These are phyloP conservation scores for Zygosaccharomyces kombuchaensis DNA, from an alignment of 805 yeast genomes.

Conservation along the genomic window DNA sequence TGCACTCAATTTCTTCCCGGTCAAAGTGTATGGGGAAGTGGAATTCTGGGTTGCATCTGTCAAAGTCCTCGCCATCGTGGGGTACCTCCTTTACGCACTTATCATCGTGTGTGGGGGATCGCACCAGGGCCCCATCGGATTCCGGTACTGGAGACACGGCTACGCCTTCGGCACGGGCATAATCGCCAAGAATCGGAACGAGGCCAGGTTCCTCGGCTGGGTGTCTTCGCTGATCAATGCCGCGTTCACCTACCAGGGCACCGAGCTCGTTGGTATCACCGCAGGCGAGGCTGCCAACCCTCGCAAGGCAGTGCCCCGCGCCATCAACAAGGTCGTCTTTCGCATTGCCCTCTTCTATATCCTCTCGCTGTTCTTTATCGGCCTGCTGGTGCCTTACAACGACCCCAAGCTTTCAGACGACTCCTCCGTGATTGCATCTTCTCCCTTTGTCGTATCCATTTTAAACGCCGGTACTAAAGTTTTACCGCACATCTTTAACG, in stretches of 20 bases:
- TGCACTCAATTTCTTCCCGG: slow-evolving; percentile 47
- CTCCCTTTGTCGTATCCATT: slow-evolving; percentile 68
- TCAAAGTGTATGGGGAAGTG: slow-evolving; percentile 50
- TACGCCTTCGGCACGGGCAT: slow-evolving; percentile 66
- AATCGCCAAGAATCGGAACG: slow-evolving; percentile 37
- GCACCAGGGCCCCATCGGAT: slow-evolving; percentile 53
- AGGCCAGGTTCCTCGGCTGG: slow-evolving; percentile 52
- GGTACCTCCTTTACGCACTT: slow-evolving; percentile 50
- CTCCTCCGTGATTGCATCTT: slow-evolving; percentile 44
- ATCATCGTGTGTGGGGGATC: slow-evolving; percentile 57
- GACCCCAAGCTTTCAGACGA: slow-evolving; percentile 43
- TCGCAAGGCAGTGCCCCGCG: slow-evolving; percentile 63
- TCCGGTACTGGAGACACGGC: slow-evolving; percentile 62
- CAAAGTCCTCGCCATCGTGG: slow-evolving; percentile 51
- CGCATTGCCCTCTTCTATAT: slow-evolving; percentile 62
- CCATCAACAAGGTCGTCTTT: slow-evolving; percentile 59
- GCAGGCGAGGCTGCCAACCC: slow-evolving; percentile 63
- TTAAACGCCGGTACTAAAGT: slow-evolving; percentile 61
- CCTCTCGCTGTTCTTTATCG: slow-evolving; percentile 56
- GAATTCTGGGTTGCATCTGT: slow-evolving; percentile 55
- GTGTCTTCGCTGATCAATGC: slow-evolving; percentile 50
- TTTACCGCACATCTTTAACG: slow-evolving; percentile 68
- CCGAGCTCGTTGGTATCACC: slow-evolving; percentile 54
- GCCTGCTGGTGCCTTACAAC: slow-evolving; percentile 59
- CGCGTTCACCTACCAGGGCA: slow-evolving; percentile 57